Base-by-base conservation (phyloP, 257 asterid species). In the Lycium barbarum region DNA sequence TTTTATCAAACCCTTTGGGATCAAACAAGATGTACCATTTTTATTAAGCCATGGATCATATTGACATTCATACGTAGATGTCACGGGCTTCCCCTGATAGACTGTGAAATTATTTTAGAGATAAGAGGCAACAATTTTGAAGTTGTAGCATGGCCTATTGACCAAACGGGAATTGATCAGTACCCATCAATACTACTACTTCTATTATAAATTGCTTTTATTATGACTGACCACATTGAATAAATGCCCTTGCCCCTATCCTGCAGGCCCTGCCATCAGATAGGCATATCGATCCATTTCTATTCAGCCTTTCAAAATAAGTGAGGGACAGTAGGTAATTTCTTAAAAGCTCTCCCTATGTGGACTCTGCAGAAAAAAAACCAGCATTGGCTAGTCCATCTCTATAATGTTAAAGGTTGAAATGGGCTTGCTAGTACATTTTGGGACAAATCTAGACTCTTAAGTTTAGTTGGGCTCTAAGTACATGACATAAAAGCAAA, bases 141-240 rank as follows among this genome's bases (percentile, higher is more conserved):
- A 72, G 15, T 18, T 45, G 15, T 9, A 71, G 79, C 10, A 72
- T 10, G 5, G 38, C 17, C 18, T 8, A n/a, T 72, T 70, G 38
- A 9, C 2, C 18, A 71, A 71, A 73, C 0, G 38, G 26, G 40
- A n/a, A 45, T 45, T 45, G 40, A 73, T 45, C n/a, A 73, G 59
- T 47, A 73, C 6, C 20, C 20, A 20, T 73, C 40, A 47, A 73
- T 73, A 43, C 9, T 13, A 26, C 9, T 33, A 26, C 2, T 65
- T 18, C 36, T 67, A 67, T 12, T 66, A 45, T 72, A 72, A 72
- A 72, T 72, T 47, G 80, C n/a, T 45, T 73, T 73, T 47, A 45
- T 20, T 73, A 20, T 47, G 45, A 40, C 45, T 40, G 45, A 40
- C 45, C 45, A 40, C 45, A 40, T 40, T 40, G 45, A 40, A 40